A percentile compares a stretch with the other conserved stretches of the same genome.
These are phyloP conservation scores for Kodamaea arcana DNA, from an alignment of 1,139 yeast species.

Conservation along the genomic window DNA sequence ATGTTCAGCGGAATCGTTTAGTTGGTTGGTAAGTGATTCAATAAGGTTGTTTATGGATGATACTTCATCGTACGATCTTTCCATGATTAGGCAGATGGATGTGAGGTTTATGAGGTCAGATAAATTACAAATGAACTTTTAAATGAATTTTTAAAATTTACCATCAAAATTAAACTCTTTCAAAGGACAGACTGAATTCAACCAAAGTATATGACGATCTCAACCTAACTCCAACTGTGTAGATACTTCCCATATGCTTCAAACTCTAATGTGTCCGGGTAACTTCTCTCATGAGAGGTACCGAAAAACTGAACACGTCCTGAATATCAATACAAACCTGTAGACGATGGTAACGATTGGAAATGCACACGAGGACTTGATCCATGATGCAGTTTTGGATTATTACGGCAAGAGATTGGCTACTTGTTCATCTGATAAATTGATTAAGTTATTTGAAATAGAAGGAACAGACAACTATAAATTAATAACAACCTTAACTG, in stretches of 20 bases:
- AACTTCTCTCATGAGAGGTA: too few species aligned
- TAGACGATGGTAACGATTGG: conserved; percentile 61
- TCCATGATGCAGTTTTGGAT: conserved; percentile 95
- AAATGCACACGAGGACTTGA: conserved; percentile 82
- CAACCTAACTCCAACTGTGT: too few species aligned
- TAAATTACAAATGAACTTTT: too few species aligned
- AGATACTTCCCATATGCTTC: too few species aligned
- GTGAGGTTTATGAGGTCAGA: too few species aligned
- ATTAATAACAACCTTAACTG: conserved; percentile 76
- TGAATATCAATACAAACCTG: neutral
- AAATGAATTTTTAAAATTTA: too few species aligned
- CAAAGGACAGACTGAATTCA: too few species aligned
- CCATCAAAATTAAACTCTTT: too few species aligned
- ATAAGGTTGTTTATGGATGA: conserved; percentile 19
- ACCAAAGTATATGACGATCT: too few species aligned
- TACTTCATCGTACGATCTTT: conserved; percentile 21
- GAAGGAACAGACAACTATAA: conserved; percentile 77
- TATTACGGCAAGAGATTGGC: conserved; percentile 95
- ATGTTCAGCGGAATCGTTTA: conserved; percentile 19
- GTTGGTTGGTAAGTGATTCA: conserved; percentile 18
- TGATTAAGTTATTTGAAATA: conserved; percentile 87
- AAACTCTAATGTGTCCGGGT: neutral
- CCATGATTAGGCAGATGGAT: conserved; percentile 14
- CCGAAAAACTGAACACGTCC: neutral
- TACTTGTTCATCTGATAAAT: conserved; percentile 91